A percentile compares a stretch with the other conserved stretches of the same genome.
phyloP scores from a whole-genome alignment of 306 rosid genomes.

The Carpinus viminea region DNA sequence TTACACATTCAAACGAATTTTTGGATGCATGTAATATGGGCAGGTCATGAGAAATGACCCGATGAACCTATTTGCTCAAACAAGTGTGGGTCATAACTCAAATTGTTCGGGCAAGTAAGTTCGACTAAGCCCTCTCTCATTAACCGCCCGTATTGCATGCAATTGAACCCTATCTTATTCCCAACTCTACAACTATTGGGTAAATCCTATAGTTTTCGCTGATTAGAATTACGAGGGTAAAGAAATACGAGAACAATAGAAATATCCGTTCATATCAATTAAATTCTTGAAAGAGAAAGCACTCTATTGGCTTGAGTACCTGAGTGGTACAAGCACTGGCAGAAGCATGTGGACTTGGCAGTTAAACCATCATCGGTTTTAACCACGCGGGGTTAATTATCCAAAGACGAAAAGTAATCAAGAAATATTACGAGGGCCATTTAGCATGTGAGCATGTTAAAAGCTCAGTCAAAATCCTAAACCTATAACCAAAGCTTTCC shows the following conservation, averaged over 20 bases:
- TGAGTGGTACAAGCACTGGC: conserved; percentile 9
- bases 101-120: too few species aligned
- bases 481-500: conserved; percentile 21
- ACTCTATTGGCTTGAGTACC: conserved; percentile 12
- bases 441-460: conserved; percentile 31
- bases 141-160: too few species aligned
- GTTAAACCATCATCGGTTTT: conserved; percentile 34
- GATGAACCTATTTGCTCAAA: too few species aligned
- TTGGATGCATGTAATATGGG: too few species aligned
- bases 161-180: too few species aligned
- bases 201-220: neutral
- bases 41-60: too few species aligned
- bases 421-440: conserved; percentile 32
- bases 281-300: conserved; percentile 10
- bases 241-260: neutral
- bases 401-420: conserved; percentile 19
- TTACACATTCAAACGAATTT: too few species aligned
- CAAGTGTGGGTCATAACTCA: too few species aligned
- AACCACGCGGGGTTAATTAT: conserved; percentile 26
- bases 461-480: conserved; percentile 25
- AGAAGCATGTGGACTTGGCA: conserved; percentile 20
- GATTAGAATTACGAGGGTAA: neutral
- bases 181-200: too few species aligned
- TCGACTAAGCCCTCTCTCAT: too few species aligned
- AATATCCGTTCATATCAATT: neutral